Base-by-base conservation (phyloP, 305 asterid genomes). In the Andrographis paniculata region DNA sequence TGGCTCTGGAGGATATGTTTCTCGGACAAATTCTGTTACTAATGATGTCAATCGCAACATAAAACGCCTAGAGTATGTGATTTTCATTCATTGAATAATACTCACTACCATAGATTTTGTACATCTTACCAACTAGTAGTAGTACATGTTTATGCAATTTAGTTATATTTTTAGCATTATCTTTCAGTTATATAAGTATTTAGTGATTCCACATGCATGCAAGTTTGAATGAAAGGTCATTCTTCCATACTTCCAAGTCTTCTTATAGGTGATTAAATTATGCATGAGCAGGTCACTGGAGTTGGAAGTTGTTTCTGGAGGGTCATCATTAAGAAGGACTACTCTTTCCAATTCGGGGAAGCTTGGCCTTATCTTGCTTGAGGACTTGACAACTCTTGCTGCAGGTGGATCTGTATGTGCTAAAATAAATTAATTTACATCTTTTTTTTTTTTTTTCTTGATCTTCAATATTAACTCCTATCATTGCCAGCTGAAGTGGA, bases 401-500 rank as follows among this genome's bases (percentile, higher is more conserved):
- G 99, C 99, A 83, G 95, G 95, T 86, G 99, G 99, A 86, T 86
- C 96, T 75, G 99, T 91, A 91, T 78, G 99, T 91, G 87, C 84
- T 62, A 56, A 68, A 64, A 70, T 60, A 61, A 54, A 77, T 65
- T 46, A 48, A 51, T 62, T 52, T 48, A 60, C 61, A 41, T 42
- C 65, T 36, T 56, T 51, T 54, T 65, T 61, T 35, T 18, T 46
- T 36, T 56, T 51, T 54, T 65, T 61, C 38, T 18, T 46, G 55
- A 48, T 55, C 50, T 63, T 41, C 54, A 45, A 59, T 55, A 35
- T 35, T 35, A 3, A 4, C n/a, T 35, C 2, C 46, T 41, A 41
- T 49, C 57, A 48, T 30, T 40, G 42, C 38, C 42, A 28, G 18
- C 55, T 55, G 20, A 17, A 28, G 39, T 40, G 14, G 56, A 14